Evolutionary conservation across 2,329 filamentous ascomycete genomes (phyloP), one percentile per base, ranked within the genome.

Genomic region (Sclerotinia glacialis): DNA sequence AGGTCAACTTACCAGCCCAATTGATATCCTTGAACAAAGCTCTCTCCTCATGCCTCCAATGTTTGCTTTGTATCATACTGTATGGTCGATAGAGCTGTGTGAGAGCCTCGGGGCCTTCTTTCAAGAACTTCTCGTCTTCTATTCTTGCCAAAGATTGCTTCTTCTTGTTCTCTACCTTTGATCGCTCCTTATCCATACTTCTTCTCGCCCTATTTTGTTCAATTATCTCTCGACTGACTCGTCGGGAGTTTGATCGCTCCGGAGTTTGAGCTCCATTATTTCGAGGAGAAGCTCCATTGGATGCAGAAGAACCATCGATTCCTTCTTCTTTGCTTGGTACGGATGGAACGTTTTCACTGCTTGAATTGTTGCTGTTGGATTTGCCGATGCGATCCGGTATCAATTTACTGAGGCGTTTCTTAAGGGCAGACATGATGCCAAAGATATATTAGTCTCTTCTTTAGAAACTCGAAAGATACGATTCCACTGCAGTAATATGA

Each of bases 41-140:
- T 44, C 74, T 69, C 31, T 73, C 69, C 56, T 76, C 72, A 42
- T 73, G 65, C n/a, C 71, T 70, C 71, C 72, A 72, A 31, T 68
- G 64, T 69, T 76, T 76, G 67, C 75, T 76, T 74, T 73, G 73
- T 49, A 76, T 76, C 74, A 76, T 74, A 55, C 75, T 76, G 44
- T 71, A 73, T 26, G 75, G 75, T 47, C 68, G 68, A 65, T 76
- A 76, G n/a, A 76, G 67, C 23, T 69, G 70, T 2, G 73, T 76
- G 9, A 76, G 67, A 23, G 71, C 69, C 34, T 71, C 61, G 0
- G 75, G 74, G 0, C 72, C 75, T 37, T 74, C 69, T 49, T 71
- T 46, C 46, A 76, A 54, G 60, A 74, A 76, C 18, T 70, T 70
- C 68, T 74, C 73, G 28, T 74, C 73, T 56, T 74, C 71, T 52